Conservation (phyloP, 805 yeast species). For the Schwanniomyces pseudopolymorphus region DNA sequence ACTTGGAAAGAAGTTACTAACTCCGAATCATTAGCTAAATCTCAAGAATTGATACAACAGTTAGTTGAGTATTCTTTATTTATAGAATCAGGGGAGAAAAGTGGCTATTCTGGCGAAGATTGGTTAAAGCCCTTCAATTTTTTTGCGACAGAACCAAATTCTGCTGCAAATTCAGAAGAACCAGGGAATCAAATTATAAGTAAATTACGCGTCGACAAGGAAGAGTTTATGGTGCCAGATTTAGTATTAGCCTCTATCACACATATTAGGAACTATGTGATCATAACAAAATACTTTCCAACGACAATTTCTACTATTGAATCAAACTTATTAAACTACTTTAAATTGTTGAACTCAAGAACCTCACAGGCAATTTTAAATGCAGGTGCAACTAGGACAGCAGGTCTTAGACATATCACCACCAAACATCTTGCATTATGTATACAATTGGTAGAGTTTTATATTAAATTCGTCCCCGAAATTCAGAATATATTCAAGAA, state of each 20-base stretch:
- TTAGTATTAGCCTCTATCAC: conserved; percentile 20
- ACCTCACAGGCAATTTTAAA: conserved; percentile 62
- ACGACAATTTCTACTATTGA: conserved; percentile 40
- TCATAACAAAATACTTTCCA: conserved; percentile 58
- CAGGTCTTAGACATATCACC: conserved; percentile 71
- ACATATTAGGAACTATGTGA: conserved; percentile 51
- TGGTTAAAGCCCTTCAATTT: conserved; percentile 30
- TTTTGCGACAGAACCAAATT: conserved; percentile 10
- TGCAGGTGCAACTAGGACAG: conserved; percentile 74
- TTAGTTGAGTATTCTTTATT: conserved; percentile 23
- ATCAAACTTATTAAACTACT: conserved; percentile 41
- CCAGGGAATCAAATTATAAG: background rate
- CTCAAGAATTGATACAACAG: conserved; percentile 26
- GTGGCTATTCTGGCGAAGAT: conserved; percentile 22
- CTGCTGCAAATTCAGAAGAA: background rate
- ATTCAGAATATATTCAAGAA: conserved; percentile 16
- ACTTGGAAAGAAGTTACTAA: conserved; percentile 78
- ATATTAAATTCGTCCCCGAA: conserved; percentile 35
- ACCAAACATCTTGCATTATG: conserved; percentile 70
- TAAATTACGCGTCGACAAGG: conserved; percentile 13
- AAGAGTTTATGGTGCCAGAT: conserved; percentile 30
- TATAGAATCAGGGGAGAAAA: conserved; percentile 16
- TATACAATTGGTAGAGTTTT: conserved; percentile 58
- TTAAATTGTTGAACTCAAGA: conserved; percentile 51
- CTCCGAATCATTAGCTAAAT: conserved; percentile 27